Evolutionary conservation across 768 basidiomycete species (phyloP), one percentile per base, ranked within the genome.

Genomic region (Gymnopilus junonius): DNA sequence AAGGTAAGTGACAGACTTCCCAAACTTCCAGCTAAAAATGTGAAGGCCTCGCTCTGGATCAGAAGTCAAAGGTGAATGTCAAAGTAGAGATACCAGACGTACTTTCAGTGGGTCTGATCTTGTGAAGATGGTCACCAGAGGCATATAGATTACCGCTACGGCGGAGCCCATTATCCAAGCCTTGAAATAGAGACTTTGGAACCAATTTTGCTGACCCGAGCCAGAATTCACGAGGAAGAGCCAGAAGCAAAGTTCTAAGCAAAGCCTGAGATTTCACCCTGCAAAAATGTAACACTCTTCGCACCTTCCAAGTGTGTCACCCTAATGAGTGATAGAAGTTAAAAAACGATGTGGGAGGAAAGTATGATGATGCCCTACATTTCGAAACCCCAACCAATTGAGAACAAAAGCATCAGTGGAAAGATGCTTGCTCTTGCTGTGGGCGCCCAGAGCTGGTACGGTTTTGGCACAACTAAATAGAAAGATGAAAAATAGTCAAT

Each of bases 201-300:
- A 94, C 93, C 93, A 95, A 68, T 91, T 83, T 69, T 85, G 87
- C 64, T 89, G 85, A 1, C 75, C 73, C 0, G 87, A 80, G 20
- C 83, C 79, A 2, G 89, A 79, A 60, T 90, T 90, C 53, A 94
- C 79, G 37, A 95, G 84, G 77, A 92, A 95, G 12, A 94, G 76
- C 93, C 93, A 94, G 73, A 95, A 95, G 69, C 91, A 94, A 0
- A 94, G 80, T 68, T 95, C 93, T 93, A 8, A 55, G 58, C 54
- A 53, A 31, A 51, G 20, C 32, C 64, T 62, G 53, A 60, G 32
- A 11, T 27, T 55, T 20, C 59, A 27, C 4, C 4, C 12, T 17
- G 15, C 27, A 21, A 37, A 31, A 51, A 20, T 51, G 20, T 39
- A 11, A 20, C 7, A 5, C 3, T 40, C 35, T 20, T 35, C 73